Conservation (phyloP, 257 asterid species). For the Apocynum venetum region DNA sequence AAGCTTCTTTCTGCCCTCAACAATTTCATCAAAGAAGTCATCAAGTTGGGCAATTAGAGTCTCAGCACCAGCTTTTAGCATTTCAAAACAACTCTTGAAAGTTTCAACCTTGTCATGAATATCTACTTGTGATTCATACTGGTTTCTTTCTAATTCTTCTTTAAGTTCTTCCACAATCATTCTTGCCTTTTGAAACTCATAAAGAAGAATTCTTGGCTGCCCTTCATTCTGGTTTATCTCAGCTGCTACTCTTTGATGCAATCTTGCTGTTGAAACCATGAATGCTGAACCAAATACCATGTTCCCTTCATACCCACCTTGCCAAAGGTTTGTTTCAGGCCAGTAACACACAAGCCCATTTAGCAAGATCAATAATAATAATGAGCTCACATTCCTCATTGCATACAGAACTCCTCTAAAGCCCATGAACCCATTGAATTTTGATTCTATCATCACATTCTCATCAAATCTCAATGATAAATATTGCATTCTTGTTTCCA, state of each 20-base stretch:
- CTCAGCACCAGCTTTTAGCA: slow-evolving; percentile 65
- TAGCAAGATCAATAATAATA: slow-evolving; percentile 51
- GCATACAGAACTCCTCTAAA: slow-evolving; percentile 69
- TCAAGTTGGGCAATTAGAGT: slow-evolving; percentile 66
- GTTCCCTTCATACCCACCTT: slow-evolving; percentile 31
- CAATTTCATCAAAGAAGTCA: slow-evolving; percentile 88
- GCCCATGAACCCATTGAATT: slow-evolving; percentile 63
- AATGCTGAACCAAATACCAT: slow-evolving; percentile 34
- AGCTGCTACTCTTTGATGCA: slow-evolving; percentile 49
- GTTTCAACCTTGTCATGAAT: slow-evolving; percentile 41
- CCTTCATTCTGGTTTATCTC: slow-evolving; percentile 28
- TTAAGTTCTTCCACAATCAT: slow-evolving; percentile 46
- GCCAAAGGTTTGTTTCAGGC: slow-evolving; percentile 58
- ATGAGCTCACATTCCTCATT: slow-evolving; percentile 62
- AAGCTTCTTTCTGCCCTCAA: slow-evolving; percentile 75
- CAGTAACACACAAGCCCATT: slow-evolving; percentile 64
- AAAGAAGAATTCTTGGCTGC: slow-evolving; percentile 52
- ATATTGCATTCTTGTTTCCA: slow-evolving; percentile 51
- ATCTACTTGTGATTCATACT: slow-evolving; percentile 25
- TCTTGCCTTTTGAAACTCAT: slow-evolving; percentile 49
- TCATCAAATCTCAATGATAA: slow-evolving; percentile 47
- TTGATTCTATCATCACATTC: slow-evolving; percentile 41
- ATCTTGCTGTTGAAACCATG: slow-evolving; percentile 48
- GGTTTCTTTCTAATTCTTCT: slow-evolving; percentile 40
- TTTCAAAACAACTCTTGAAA: slow-evolving; percentile 56